Conservation (phyloP, 169 alveolate species). For the Plasmodium vivax region DNA sequence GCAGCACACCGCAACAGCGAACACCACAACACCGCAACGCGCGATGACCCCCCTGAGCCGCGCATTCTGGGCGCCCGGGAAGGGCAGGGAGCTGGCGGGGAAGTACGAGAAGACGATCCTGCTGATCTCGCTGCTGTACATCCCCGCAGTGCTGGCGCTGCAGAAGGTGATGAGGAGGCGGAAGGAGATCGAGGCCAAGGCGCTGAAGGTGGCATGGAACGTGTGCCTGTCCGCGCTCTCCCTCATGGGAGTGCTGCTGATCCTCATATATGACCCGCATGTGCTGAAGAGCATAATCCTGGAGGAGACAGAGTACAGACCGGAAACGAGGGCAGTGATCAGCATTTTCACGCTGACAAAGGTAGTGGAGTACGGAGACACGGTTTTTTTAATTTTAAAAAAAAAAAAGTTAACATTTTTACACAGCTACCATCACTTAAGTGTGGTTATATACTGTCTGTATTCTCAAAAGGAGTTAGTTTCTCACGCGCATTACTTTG, state of each 20-base stretch:
- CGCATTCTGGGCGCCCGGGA: constrained; percentile 69
- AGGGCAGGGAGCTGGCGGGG: constrained; percentile 77
- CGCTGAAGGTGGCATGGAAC: constrained; percentile 35
- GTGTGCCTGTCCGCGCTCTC: constrained; percentile 30
- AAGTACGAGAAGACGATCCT: constrained; percentile 48
- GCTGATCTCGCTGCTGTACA: constrained; percentile 64
- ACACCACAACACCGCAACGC: not conserved
- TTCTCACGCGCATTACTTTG: constrained; percentile 83
- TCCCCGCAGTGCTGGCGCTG: constrained; percentile 72
- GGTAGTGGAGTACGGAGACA: constrained; percentile 83
- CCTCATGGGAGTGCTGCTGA: constrained; percentile 22
- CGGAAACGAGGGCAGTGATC: constrained; percentile 79
- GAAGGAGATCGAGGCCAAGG: constrained; percentile 36
- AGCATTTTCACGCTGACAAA: constrained; percentile 79
- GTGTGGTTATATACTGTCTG: constrained; percentile 82
- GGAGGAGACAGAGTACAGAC: constrained; percentile 62
- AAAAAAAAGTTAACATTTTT: constrained; percentile 80
- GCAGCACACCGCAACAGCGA: not conserved
- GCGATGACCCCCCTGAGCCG: not conserved
- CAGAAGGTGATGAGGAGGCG: constrained; percentile 74
- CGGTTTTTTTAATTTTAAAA: constrained; percentile 75
- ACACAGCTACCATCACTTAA: constrained; percentile 83
- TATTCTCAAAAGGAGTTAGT: constrained; percentile 79
- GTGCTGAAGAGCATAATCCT: constrained; percentile 26
- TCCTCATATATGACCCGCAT: constrained; percentile 21